Base-by-base conservation (phyloP, 192 early-diverging fungal species). In the Coemansia sp. region DNA sequence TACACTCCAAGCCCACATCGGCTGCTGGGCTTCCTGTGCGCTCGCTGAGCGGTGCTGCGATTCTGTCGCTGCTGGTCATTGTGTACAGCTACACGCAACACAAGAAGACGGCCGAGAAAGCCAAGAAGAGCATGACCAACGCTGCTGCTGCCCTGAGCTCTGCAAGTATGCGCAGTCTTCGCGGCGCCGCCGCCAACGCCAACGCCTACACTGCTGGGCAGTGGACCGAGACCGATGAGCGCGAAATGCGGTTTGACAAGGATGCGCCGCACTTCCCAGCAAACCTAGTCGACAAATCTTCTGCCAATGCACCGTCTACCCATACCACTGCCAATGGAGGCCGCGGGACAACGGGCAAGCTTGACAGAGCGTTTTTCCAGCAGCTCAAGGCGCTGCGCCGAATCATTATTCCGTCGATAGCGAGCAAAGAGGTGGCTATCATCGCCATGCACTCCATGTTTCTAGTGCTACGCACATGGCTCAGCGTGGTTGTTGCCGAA, bases 401-500 rank as follows among this genome's bases (percentile, higher is more conserved):
- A 61, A 92, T 96, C 78, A 87, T 93, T 64, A 89, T 96, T 65
- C 96, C 96, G 20, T 84, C 78, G 28, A 85, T 90, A 80, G 78
- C 81, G 8, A 90, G 89, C 75, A 94, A 94, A 86, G 95, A 95
- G 65, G 87, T 89, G 39, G 65, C 86, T 20, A 88, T 98, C 61
- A 76, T 98, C 54, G 76, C 88, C 1, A 76, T 96, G 64, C 95
- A 98, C 70, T 90, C 93, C 8, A 66, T 87, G 48, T 97, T 97
- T 78, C 77, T 98, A 59, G 88, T 98, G 3, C 86, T 96, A 58
- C 82, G 96, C 67, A 97, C 96, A 1, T 98, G 92, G 70, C 85
- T 98, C 51, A 91, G 90, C 76, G 93, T 98, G 20, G 88, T 98
- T 2, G 96, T 95, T 18, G 96, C 96, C 28, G 85, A 90, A 60